Evolutionary conservation across 768 basidiomycete species (phyloP).

Genomic region (Hygrocybe coccinea): DNA sequence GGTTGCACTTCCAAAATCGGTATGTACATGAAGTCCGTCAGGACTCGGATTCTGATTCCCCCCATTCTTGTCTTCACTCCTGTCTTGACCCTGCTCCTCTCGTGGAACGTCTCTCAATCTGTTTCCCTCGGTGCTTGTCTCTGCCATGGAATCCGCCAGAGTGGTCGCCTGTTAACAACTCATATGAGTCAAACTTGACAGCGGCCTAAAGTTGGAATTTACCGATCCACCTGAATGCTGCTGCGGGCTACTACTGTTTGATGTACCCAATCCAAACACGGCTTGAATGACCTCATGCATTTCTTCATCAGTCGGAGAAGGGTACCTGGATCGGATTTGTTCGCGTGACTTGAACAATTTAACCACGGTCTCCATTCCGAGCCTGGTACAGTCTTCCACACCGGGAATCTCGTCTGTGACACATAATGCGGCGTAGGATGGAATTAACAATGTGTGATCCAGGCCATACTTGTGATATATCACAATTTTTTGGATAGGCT

Average conservation of each 20-base stretch:
- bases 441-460: slow-evolving; percentile 44
- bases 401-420: slow-evolving; percentile 47
- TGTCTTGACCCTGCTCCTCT: not conserved
- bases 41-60: not conserved
- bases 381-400: slow-evolving; percentile 46
- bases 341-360: slow-evolving; percentile 55
- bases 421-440: slow-evolving; percentile 49
- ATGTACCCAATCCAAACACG: slow-evolving; percentile 18
- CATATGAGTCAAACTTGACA: not conserved
- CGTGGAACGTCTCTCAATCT: not conserved
- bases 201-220: not conserved
- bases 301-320: not conserved
- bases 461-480: slow-evolving; percentile 52
- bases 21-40: not conserved
- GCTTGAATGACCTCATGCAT: slow-evolving; percentile 8
- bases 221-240: not conserved
- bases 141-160: not conserved
- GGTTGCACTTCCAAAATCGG: not conserved
- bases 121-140: not conserved
- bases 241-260: not conserved
- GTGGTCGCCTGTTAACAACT: not conserved
- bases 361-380: slow-evolving; percentile 56
- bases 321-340: slow-evolving; percentile 24
- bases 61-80: not conserved
- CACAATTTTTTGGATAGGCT: slow-evolving; percentile 37